Evolutionary conservation across 148 eudicot species (phyloP), one percentile per base, ranked within the genome.

Genomic region (Hydrangea macrophylla): DNA sequence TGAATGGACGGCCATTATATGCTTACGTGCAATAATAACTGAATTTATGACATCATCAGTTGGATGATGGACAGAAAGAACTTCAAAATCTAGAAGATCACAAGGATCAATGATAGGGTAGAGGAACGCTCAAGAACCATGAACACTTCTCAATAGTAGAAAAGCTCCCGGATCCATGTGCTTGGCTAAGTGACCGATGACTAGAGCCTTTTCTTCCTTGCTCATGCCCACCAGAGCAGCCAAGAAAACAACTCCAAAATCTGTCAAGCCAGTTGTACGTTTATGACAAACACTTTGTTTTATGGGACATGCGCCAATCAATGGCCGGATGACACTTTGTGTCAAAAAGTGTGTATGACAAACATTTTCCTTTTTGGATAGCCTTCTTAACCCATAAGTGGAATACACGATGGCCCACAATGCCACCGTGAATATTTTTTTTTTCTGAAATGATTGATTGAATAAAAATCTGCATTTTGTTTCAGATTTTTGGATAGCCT

Each of bases 401-500:
- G n/a, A n/a, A n/a, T n/a, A n/a, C n/a, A n/a, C n/a, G n/a, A n/a
- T n/a, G n/a, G n/a, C n/a, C n/a, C n/a, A n/a, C n/a, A n/a, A n/a
- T n/a, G n/a, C n/a, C n/a, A n/a, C n/a, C n/a, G n/a, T n/a, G n/a
- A n/a, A n/a, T n/a, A n/a, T n/a, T n/a, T n/a, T n/a, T n/a, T n/a
- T n/a, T n/a, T n/a, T n/a, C n/a, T n/a, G 9, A 5, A 11, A 10
- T 11, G 18, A 56, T 1, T 55, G 18, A 27, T 24, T 48, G 58
- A 59, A 53, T 27, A 2, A n/a, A n/a, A n/a, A 59, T 55, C 24
- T 33, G 13, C 18, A 11, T 60, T 31, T 24, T 74, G 1, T 72
- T 45, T 22, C 82, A 90, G 96, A 39, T 90, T 78, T 64, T 20
- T 90, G 76, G 89, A 90, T 60, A 84, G 85, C 81, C 71, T 90